Base-by-base conservation (phyloP, 345 rosid species). In the Eucalyptus sp. region DNA sequence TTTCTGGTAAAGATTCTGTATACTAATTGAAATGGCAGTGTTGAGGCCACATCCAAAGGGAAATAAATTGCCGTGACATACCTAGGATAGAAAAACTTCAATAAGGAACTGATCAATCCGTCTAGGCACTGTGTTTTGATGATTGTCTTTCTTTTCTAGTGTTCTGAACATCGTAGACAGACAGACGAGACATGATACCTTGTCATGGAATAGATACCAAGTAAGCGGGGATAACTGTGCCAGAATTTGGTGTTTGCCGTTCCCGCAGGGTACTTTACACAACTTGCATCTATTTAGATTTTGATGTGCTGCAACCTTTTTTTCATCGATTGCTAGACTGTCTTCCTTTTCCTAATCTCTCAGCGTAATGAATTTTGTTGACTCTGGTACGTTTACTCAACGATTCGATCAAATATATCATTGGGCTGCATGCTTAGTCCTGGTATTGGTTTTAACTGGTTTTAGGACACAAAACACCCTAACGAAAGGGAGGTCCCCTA, bases 11-110 rank as follows among this genome's bases (percentile, higher is more conserved):
- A 49, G 14, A 93, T 41, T 91, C 93, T 93, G 90, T 93, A 94
- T 71, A 96, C 90, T 56, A 86, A 37, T 50, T 90, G 96, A 87
- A 95, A 94, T n/a, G 98, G 99, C 56, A 96, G 68, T 33, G 98
- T 96, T 13, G 99, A 96, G 41, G 97, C 97, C 33, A 98, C 94
- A 88, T 98, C 99, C 99, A 97, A 95, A 7, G 94, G 89, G 93
- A 98, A 95, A 92, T 94, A 91, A 84, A 94, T 71, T 12, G 91
- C 91, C 81, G 93, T 93, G 48, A 95, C 91, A 46, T 97, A 97
- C 94, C 99, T 96, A 20, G 27, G 56, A 52, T 52, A 52, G 8
- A 22, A 54, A 27, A 76, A 80, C 81, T 43, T 41, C 2, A 76
- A 10, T 76, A 7, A 76, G 48, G 84, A 76, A 11, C 48, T 13